These are phyloP conservation scores for Pestalotiopsis sp. DNA, from an alignment of 2,329 filamentous ascomycete species.

Conservation along the genomic window DNA sequence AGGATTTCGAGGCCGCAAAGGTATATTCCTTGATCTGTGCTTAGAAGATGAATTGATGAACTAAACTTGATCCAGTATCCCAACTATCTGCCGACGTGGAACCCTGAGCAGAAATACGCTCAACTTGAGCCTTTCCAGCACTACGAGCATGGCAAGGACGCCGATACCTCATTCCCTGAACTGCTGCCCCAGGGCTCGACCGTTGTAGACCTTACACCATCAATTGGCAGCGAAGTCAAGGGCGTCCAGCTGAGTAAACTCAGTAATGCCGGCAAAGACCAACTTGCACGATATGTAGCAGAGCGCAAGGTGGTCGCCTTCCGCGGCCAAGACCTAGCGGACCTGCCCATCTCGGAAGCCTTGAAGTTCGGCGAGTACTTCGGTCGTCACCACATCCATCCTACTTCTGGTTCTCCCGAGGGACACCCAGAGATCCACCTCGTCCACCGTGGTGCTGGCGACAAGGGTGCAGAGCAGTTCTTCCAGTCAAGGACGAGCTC, in stretches of 20 bases:
- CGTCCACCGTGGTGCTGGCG: conserved; percentile 71
- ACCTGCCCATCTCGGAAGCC: conserved; percentile 70
- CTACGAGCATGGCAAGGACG: conserved; percentile 75
- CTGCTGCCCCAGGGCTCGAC: conserved; percentile 58
- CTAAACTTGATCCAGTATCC: conserved; percentile 54
- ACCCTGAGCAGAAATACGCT: conserved; percentile 63
- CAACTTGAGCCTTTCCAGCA: conserved; percentile 72
- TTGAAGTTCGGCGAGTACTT: conserved; percentile 75
- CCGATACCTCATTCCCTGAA: conserved; percentile 69
- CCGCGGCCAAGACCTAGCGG: conserved; percentile 72
- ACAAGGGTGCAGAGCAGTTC: conserved; percentile 60
- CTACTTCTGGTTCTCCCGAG: conserved; percentile 73
- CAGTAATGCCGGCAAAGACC: conserved; percentile 69
- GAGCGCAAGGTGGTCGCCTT: conserved; percentile 80
- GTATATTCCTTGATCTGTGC: conserved; percentile 8
- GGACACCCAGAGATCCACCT: conserved; percentile 77
- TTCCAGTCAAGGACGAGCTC: conserved; percentile 72
- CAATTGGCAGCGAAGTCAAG: conserved; percentile 71
- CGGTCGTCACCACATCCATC: conserved; percentile 80
- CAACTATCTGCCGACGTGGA: conserved; percentile 74
- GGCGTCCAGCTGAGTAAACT: conserved; percentile 74
- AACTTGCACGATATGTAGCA: conserved; percentile 74
- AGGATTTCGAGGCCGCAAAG: conserved; percentile 27
- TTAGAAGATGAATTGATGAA: conserved; percentile 12
- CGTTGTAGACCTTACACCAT: conserved; percentile 67